Base-by-base conservation (phyloP, 2,329 filamentous ascomycete genomes). In the Gaeumannomyces tritici region DNA sequence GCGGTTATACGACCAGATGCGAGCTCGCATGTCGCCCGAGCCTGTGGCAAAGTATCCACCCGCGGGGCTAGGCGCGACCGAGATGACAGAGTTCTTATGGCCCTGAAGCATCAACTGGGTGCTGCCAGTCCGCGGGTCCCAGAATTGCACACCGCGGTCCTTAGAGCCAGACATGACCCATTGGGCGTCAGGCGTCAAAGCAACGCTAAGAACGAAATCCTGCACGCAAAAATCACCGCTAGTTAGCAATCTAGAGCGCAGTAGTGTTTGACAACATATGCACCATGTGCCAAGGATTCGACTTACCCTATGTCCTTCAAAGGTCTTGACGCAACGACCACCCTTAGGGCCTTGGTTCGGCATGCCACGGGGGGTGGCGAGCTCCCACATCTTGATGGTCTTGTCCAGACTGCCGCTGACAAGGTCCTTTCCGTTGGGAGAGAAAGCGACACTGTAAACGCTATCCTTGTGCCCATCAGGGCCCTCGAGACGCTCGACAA, bases 331-430 rank as follows among this genome's bases (percentile, higher is more conserved):
- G 73, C 95, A 98, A 74, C 96, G 91, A 69, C 95, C 93, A 47
- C 89, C 89, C 80, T 95, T 96, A 11, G 88, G 83, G 35, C 83
- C 85, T 57, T 84, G 82, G 71, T 83, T 85, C 58, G 85, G 82
- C 64, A 87, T 83, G 69, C 87, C 84, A 68, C 89, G 84, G 57
- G 88, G 85, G 27, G 89, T 84, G 62, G 84, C 88, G 60, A 99
- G 83, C 79, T 97, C 93, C 93, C 95, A 99, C 89, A 98, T 96
- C 81, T 97, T 96, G 81, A 98, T 98, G 0, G 93, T 98, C 82
- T 96, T 96, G 74, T 99, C 95, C 69, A 98, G 79, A 82, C 90
- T 96, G 66, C 95, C 95, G 70, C 90, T 96, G 71, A 98, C 93
- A 55, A 99, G 87, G 68, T 96, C 91, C 70, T 92, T 90, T 65